These are phyloP conservation scores for Flaveria bidentis DNA, from an alignment of 129 eudicot species.

Conservation along the genomic window DNA sequence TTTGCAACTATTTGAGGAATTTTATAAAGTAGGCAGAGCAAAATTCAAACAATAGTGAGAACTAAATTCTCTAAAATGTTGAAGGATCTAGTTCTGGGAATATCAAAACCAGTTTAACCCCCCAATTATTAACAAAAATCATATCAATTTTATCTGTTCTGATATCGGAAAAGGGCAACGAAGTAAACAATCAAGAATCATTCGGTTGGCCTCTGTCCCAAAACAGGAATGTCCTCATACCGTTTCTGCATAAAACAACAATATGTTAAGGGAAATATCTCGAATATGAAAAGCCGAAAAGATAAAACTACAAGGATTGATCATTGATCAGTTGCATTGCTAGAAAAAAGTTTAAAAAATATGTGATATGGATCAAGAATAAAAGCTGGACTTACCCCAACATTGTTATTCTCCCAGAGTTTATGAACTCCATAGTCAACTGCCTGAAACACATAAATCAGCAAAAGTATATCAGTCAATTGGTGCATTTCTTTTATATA, in stretches of 20 bases:
- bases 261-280: neutral
- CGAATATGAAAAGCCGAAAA: neutral
- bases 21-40: neutral
- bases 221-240: conserved; percentile 77
- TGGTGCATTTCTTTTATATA: neutral
- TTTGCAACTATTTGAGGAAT: conserved; percentile 13
- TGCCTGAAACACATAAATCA: conserved; percentile 51
- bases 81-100: conserved; percentile 30
- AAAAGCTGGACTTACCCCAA: conserved; percentile 56
- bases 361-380: neutral
- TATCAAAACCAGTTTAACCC: conserved; percentile 34
- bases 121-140: conserved; percentile 42
- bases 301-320: neutral
- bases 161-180: neutral
- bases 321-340: neutral
- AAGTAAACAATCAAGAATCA: conserved; percentile 26
- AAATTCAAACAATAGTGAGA: conserved; percentile 18
- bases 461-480: neutral
- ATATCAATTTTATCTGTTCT: conserved; percentile 16
- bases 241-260: conserved; percentile 56
- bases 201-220: conserved; percentile 84
- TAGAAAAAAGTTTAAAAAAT: neutral
- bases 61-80: conserved; percentile 22
- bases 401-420: conserved; percentile 69
- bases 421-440: conserved; percentile 79